Base-by-base conservation (phyloP, 1,284 basidiomycete genomes). In the Schizophyllum commune region DNA sequence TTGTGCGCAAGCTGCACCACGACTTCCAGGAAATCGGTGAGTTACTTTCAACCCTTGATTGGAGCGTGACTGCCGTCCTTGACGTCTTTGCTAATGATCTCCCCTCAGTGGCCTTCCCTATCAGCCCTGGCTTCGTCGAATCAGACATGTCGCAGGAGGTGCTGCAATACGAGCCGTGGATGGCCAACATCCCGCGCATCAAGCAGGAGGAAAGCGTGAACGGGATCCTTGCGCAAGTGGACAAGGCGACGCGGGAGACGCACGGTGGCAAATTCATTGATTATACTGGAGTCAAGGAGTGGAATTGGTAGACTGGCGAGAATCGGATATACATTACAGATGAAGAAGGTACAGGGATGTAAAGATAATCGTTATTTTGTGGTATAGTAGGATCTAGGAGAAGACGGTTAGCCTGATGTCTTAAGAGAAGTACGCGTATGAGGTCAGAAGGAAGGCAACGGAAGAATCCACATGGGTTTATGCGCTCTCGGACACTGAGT, bases 391-490 rank as follows among this genome's bases (percentile, higher is more conserved):
- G n/a, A n/a, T 17, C 39, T 47, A 9, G 39, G 9, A 17, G 17
- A 9, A 8, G 9, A 7, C 7, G 17, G 8, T 47, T 47, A 47
- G 39, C 17, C 9, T 2, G 17, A 17, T 47, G 8, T 13, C 34
- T 47, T 9, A 17, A 47, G 13, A 47, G 8, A 3, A 17, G 9
- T 2, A 8, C 9, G 39, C 3, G 9, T 8, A 17, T 13, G 9
- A 59, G 64, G 68, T 87, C 83, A 84, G 84, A 81, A 86, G 83
- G 83, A 88, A 87, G 84, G 83, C 83, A 88, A 85, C 83, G 83
- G 82, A 85, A 77, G 69, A 68, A 81, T 87, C 85, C 85, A 86
- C 85, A 85, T 71, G 79, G 75, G 70, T 66, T 77, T 77, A 77
- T 84, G 86, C 84, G 85, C 84, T 85, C 84, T 87, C 83, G 83